phyloP scores from a whole-genome alignment of 768 basidiomycete species.

The Pholiota molesta region DNA sequence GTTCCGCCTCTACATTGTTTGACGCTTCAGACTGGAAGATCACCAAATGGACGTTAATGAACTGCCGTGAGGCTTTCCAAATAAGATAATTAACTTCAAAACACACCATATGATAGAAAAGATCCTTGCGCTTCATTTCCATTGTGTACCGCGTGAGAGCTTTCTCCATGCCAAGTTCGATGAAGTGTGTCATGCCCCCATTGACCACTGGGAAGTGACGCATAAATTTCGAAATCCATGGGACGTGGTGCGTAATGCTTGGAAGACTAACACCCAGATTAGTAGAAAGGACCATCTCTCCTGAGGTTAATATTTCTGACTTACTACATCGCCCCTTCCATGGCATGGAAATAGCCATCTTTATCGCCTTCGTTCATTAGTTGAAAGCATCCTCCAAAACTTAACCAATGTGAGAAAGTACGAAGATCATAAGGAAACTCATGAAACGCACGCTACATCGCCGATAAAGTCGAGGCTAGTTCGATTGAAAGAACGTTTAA shows the following conservation, averaged over 20 bases:
- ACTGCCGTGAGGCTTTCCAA: neutral
- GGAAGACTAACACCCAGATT: slow-evolving; percentile 12
- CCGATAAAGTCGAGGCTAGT: slow-evolving; percentile 41
- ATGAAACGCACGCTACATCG: slow-evolving; percentile 36
- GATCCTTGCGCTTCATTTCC: slow-evolving; percentile 25
- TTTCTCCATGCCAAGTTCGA: slow-evolving; percentile 19
- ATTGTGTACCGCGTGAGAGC: slow-evolving; percentile 22
- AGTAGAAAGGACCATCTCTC: neutral
- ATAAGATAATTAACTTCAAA: neutral
- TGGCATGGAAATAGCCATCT: slow-evolving; percentile 22
- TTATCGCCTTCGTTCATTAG: slow-evolving; percentile 29
- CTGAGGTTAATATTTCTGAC: neutral
- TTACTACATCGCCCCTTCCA: slow-evolving; percentile 24
- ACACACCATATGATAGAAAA: slow-evolving; percentile 33
- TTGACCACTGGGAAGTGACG: slow-evolving; percentile 16
- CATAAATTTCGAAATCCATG: slow-evolving; percentile 21
- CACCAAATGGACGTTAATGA: slow-evolving; percentile 1
- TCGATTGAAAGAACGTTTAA: neutral
- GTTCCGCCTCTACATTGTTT: slow-evolving; percentile 14
- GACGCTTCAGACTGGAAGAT: slow-evolving; percentile 17
- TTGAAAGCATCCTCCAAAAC: slow-evolving; percentile 33
- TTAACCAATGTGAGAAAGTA: slow-evolving; percentile 9
- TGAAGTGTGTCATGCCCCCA: slow-evolving; percentile 16
- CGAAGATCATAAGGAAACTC: neutral
- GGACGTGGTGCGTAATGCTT: slow-evolving; percentile 26